Percentiles rank a stretch among this genome's conserved stretches.
Evolutionary conservation across 2,329 filamentous ascomycete genomes (phyloP).

Genomic region (Colletotrichum liaoningense): DNA sequence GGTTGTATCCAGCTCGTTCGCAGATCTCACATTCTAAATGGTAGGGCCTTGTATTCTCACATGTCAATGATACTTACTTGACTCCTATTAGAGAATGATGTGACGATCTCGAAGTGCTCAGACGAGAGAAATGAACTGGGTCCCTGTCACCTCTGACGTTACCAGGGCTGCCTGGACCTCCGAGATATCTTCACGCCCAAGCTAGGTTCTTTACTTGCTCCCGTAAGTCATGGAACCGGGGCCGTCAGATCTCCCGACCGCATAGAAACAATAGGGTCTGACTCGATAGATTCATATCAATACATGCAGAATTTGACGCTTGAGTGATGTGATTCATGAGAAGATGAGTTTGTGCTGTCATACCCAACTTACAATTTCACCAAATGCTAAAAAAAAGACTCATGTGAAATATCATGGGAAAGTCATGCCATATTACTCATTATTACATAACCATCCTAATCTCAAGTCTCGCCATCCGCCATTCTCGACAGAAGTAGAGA

Average conservation of each 20-base stretch:
- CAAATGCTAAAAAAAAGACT: neutral
- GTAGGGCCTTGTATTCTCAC: no score
- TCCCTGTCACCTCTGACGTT: neutral
- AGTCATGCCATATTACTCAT: conserved; percentile 10
- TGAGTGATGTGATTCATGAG: neutral
- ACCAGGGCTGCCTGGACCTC: neutral
- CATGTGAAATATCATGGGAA: neutral
- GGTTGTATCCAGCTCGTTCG: no score
- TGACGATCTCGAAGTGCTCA: no score
- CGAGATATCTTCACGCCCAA: neutral
- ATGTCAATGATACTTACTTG: no score
- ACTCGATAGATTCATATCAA: neutral
- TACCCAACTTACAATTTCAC: neutral
- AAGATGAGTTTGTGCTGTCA: neutral
- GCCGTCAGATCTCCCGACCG: neutral
- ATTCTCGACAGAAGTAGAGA: neutral
- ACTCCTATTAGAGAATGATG: no score
- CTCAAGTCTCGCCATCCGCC: neutral
- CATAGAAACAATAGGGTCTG: neutral
- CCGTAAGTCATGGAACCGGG: neutral
- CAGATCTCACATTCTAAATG: no score
- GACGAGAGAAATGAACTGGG: no score
- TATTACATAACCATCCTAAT: neutral
- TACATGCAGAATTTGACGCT: neutral
- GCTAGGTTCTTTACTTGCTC: neutral